A percentile compares a stretch with the other conserved stretches of the same genome.
Conservation (phyloP, 352 stramenopile genomes). For the Globisporangium alternatum region DNA sequence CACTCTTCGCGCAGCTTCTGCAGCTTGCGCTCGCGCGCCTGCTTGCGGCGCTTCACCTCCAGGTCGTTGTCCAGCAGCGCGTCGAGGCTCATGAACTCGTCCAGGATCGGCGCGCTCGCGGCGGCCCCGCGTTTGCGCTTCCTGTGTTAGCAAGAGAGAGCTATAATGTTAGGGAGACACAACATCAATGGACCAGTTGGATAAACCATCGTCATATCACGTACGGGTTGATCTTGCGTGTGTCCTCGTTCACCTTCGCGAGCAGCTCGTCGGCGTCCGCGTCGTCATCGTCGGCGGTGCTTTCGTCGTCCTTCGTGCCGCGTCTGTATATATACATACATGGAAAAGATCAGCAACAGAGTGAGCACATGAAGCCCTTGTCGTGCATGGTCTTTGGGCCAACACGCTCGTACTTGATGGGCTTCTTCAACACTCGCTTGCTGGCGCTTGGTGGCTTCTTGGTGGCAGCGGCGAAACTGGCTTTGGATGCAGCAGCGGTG, state of each 20-base stretch:
- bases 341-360: neutral
- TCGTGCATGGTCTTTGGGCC: too few species aligned
- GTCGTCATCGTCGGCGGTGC: constrained; percentile 23
- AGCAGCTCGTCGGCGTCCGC: constrained; percentile 35
- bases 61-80: constrained; percentile 64
- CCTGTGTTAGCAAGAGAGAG: constrained; percentile 12
- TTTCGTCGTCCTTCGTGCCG: constrained; percentile 6
- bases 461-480: neutral
- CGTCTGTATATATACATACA: neutral
- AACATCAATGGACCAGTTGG: neutral
- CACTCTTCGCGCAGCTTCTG: constrained; percentile 54
- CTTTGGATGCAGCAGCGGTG: neutral
- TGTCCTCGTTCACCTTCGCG: constrained; percentile 41
- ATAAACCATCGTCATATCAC: neutral
- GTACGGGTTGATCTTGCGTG: constrained; percentile 31
- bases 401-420: neutral
- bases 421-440: constrained; percentile 5
- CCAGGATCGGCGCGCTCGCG: constrained; percentile 33
- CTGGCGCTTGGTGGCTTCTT: constrained; percentile 6
- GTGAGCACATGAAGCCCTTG: neutral
- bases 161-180: neutral
- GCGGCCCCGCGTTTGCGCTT: constrained; percentile 26
- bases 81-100: constrained; percentile 74
- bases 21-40: constrained; percentile 51
- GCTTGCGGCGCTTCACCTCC: constrained; percentile 56